Evolutionary conservation across 192 early-diverging fungal species (phyloP).

Genomic region (Coemansia sp.): DNA sequence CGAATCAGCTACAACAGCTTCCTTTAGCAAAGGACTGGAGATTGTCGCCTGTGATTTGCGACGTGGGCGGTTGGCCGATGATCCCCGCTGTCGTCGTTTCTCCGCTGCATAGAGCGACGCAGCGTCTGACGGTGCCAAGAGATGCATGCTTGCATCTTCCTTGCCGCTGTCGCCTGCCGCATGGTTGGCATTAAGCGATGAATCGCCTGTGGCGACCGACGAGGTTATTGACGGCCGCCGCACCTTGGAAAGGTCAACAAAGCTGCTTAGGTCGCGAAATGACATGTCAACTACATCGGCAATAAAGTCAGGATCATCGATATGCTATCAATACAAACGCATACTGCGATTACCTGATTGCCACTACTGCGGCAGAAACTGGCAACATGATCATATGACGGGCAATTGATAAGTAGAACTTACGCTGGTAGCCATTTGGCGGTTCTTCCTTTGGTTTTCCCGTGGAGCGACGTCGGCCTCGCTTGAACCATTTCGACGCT

Average conservation of each 20-base stretch:
- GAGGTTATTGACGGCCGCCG: slow-evolving; percentile 50
- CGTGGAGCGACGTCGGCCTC: slow-evolving; percentile 27
- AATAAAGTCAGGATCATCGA: neutral
- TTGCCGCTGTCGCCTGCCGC: slow-evolving; percentile 32
- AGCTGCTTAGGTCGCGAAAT: slow-evolving; percentile 48
- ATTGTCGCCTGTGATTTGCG: slow-evolving; percentile 25
- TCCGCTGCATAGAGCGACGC: slow-evolving; percentile 23
- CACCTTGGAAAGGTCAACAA: slow-evolving; percentile 52
- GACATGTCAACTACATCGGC: slow-evolving; percentile 43
- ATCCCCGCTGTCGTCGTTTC: slow-evolving; percentile 30
- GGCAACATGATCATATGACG: neutral
- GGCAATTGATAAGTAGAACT: slow-evolving; percentile 1
- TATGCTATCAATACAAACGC: neutral
- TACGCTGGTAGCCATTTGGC: slow-evolving; percentile 32
- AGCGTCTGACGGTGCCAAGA: slow-evolving; percentile 17
- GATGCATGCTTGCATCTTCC: slow-evolving; percentile 17
- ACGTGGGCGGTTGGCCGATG: slow-evolving; percentile 21
- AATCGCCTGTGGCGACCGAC: slow-evolving; percentile 44
- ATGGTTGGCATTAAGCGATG: slow-evolving; percentile 31
- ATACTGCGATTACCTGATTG: neutral
- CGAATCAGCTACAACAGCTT: slow-evolving; percentile 31
- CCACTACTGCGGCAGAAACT: neutral
- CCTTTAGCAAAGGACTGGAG: slow-evolving; percentile 35
- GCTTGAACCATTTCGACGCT: slow-evolving; percentile 44
- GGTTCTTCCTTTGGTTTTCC: slow-evolving; percentile 18